A percentile compares a stretch with the other conserved stretches of the same genome.
These are phyloP conservation scores for Penicillium nucicola DNA, from an alignment of 495 filamentous ascomycete species.

Conservation along the genomic window DNA sequence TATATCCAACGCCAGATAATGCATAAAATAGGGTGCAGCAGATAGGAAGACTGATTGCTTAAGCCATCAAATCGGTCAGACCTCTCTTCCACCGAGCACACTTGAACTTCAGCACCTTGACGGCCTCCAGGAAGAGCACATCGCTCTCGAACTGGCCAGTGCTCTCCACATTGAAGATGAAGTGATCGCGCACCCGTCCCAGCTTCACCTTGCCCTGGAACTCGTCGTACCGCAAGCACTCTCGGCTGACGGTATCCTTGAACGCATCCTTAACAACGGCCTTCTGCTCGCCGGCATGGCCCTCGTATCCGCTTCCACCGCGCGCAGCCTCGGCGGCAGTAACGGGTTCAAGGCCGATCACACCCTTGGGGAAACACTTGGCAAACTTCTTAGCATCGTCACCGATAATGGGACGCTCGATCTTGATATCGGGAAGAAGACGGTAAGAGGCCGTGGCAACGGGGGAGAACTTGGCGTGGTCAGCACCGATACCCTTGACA, in stretches of 20 bases:
- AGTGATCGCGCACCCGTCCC: conserved; percentile 86
- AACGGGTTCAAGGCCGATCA: conserved; percentile 76
- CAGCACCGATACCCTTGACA: conserved; percentile 88
- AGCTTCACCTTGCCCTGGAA: conserved; percentile 95
- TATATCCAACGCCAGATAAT: conserved; percentile 45
- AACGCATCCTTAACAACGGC: conserved; percentile 80
- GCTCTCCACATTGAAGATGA: conserved; percentile 95
- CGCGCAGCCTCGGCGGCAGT: conserved; percentile 60
- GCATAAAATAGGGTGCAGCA: conserved; percentile 33
- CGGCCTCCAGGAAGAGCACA: conserved; percentile 81
- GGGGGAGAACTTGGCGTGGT: conserved; percentile 97
- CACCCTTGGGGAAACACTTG: conserved; percentile 84
- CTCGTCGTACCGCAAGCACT: conserved; percentile 87
- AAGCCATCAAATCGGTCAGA: conserved; percentile 53
- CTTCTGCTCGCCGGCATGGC: conserved; percentile 69
- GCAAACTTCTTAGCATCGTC: conserved; percentile 85
- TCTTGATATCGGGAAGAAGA: conserved; percentile 81
- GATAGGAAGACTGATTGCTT: conserved; percentile 14
- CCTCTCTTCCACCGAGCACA: conserved; percentile 61
- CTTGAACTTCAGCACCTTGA: conserved; percentile 81
- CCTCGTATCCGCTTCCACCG: conserved; percentile 65
- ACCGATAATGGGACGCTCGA: conserved; percentile 77
- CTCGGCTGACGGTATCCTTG: conserved; percentile 89
- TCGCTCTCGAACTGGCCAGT: conserved; percentile 91
- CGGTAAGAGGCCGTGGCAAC: conserved; percentile 93